These are phyloP conservation scores for Erodium texanum DNA, from an alignment of 441 rosid species.

Conservation along the genomic window DNA sequence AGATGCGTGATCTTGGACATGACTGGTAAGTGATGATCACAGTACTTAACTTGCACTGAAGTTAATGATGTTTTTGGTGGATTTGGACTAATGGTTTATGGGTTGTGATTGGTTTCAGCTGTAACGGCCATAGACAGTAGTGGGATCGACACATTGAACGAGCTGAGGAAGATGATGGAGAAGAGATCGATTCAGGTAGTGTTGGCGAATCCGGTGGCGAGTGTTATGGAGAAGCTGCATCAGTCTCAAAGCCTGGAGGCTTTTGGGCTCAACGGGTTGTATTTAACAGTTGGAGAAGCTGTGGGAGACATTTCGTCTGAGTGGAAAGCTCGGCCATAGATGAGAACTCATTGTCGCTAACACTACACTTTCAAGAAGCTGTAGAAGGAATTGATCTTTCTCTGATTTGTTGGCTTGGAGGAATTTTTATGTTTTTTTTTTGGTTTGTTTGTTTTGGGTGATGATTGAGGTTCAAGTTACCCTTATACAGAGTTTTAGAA, in stretches of 20 bases:
- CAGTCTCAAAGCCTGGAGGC: background rate
- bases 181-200: slow-evolving; percentile 74
- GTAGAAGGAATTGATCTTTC: background rate
- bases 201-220: slow-evolving; percentile 73
- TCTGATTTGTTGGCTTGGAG: background rate
- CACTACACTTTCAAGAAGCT: too few species aligned
- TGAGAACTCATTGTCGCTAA: too few species aligned
- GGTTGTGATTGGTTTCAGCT: slow-evolving; percentile 33
- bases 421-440: too few species aligned
- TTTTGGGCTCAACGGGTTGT: background rate
- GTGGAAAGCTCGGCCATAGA: background rate
- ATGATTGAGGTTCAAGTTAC: too few species aligned
- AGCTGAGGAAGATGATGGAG: slow-evolving; percentile 56
- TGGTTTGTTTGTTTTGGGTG: too few species aligned
- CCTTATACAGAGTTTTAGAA: too few species aligned
- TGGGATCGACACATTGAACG: slow-evolving; percentile 55
- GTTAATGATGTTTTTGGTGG: background rate
- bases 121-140: slow-evolving; percentile 85
- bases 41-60: background rate
- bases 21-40: slow-evolving; percentile 44
- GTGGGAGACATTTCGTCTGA: background rate
- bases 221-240: slow-evolving; percentile 64
- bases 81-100: background rate
- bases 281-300: background rate
- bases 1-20: slow-evolving; percentile 73